phyloP scores from a whole-genome alignment of 2,329 filamentous ascomycete species.

The Boeremia lycopersici region DNA sequence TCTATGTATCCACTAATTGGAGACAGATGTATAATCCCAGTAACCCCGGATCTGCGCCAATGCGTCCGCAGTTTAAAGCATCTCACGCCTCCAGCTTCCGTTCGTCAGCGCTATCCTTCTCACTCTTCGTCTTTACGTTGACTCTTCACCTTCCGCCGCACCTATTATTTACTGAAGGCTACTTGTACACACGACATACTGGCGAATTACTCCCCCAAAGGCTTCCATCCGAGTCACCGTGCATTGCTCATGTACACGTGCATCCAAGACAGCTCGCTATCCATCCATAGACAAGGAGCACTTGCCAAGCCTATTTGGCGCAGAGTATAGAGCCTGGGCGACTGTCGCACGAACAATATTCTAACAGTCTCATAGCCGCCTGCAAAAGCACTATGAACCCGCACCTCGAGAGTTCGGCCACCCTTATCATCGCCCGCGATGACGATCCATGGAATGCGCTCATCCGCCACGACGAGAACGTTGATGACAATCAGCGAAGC shows the following conservation, averaged over 20 bases:
- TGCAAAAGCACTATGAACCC: constrained; percentile 25
- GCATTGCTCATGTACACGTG: constrained; percentile 1
- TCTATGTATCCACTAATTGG: neutral
- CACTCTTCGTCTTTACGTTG: neutral
- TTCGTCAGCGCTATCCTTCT: constrained; percentile 13
- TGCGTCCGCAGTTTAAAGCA: constrained; percentile 15
- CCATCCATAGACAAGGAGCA: neutral
- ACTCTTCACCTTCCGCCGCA: neutral
- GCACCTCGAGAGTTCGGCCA: constrained; percentile 13
- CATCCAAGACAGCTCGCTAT: neutral
- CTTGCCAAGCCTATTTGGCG: constrained; percentile 28
- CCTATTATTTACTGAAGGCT: neutral
- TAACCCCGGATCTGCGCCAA: neutral
- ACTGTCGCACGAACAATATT: neutral
- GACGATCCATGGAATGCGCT: constrained; percentile 24
- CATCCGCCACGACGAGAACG: constrained; percentile 16
- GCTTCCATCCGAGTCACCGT: neutral
- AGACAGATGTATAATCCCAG: neutral
- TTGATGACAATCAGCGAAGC: constrained; percentile 24
- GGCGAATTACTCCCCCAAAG: neutral
- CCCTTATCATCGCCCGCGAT: constrained; percentile 22
- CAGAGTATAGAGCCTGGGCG: constrained; percentile 18
- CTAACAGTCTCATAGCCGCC: constrained; percentile 25
- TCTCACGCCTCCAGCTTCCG: constrained; percentile 4
- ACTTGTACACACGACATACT: neutral